A percentile compares a stretch with the other conserved stretches of the same genome.
These are phyloP conservation scores for Escovopsis sp. DNA, from an alignment of 2,329 filamentous ascomycete genomes.

Conservation along the genomic window DNA sequence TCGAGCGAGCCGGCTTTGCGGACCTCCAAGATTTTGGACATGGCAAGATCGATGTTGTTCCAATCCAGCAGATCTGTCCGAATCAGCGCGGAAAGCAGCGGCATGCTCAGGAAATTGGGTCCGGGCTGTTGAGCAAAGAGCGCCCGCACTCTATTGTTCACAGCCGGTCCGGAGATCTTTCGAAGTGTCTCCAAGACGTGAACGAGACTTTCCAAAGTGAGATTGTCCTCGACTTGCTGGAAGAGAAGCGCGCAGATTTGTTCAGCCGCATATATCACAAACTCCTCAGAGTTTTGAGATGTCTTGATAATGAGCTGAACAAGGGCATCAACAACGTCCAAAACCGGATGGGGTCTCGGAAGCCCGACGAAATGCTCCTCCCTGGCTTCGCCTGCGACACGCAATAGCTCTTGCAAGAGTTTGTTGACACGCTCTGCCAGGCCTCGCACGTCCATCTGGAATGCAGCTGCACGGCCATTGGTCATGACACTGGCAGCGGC, in stretches of 20 bases:
- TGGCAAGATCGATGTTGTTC: conserved; percentile 52
- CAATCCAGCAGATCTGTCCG: conserved; percentile 48
- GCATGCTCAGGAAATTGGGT: conserved; percentile 40
- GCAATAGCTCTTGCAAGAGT: conserved; percentile 41
- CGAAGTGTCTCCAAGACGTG: conserved; percentile 46
- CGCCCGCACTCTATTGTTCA: conserved; percentile 40
- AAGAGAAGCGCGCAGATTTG: conserved; percentile 45
- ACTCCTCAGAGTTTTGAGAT: conserved; percentile 45
- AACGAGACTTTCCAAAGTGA: conserved; percentile 47
- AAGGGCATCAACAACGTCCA: conserved; percentile 49
- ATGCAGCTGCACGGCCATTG: conserved; percentile 36
- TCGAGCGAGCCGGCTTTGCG: conserved; percentile 60
- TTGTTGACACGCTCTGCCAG: conserved; percentile 43
- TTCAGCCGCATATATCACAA: conserved; percentile 43
- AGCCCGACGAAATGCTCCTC: conserved; percentile 48
- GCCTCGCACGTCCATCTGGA: conserved; percentile 35
- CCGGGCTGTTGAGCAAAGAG: conserved; percentile 43
- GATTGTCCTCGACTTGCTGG: conserved; percentile 35
- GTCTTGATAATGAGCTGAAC: conserved; percentile 49
- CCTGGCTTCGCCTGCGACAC: conserved; percentile 34
- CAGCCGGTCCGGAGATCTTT: conserved; percentile 40
- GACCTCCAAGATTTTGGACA: conserved; percentile 57
- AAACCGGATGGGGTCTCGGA: conserved; percentile 40
- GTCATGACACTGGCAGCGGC: conserved; percentile 20
- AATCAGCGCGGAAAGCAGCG: conserved; percentile 41